Conservation (phyloP, 129 eudicot species). For the Pulicaria dysenterica region DNA sequence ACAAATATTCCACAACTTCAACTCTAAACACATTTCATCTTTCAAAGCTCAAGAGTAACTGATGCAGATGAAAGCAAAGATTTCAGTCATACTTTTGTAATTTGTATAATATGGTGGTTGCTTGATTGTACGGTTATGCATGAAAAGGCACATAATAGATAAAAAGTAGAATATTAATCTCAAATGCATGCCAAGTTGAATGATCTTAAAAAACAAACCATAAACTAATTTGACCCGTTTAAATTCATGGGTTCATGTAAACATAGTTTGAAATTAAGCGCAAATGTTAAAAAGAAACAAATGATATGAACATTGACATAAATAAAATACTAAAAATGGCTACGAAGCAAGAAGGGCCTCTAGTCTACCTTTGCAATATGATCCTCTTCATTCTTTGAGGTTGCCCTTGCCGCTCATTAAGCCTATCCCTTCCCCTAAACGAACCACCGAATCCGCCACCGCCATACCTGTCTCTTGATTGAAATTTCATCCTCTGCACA, state of each 20-base stretch:
- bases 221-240: conserved; percentile 2
- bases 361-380: conserved; percentile 86
- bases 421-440: conserved; percentile 55
- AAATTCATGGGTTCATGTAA: conserved; percentile 15
- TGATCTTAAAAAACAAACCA: conserved; percentile 15
- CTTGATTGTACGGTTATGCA: conserved; percentile 14
- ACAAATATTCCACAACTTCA: too few species aligned
- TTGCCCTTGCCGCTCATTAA: conserved; percentile 46
- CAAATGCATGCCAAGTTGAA: neutral
- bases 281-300: conserved; percentile 21
- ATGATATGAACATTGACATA: conserved; percentile 25
- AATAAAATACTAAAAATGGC: conserved; percentile 20
- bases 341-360: conserved; percentile 82
- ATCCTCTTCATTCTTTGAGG: conserved; percentile 79
- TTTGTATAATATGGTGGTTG: conserved; percentile 15
- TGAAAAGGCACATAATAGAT: conserved; percentile 15
- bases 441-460: conserved; percentile 41
- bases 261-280: conserved; percentile 13
- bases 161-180: conserved; percentile 13
- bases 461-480: conserved; percentile 48
- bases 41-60: conserved; percentile 25
- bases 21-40: conserved; percentile 22
- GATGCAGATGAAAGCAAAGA: conserved; percentile 22
- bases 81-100: conserved; percentile 17
- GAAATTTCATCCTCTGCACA: conserved; percentile 42